Conservation (phyloP, 1,284 basidiomycete species). For the Pterulicium gracile region DNA sequence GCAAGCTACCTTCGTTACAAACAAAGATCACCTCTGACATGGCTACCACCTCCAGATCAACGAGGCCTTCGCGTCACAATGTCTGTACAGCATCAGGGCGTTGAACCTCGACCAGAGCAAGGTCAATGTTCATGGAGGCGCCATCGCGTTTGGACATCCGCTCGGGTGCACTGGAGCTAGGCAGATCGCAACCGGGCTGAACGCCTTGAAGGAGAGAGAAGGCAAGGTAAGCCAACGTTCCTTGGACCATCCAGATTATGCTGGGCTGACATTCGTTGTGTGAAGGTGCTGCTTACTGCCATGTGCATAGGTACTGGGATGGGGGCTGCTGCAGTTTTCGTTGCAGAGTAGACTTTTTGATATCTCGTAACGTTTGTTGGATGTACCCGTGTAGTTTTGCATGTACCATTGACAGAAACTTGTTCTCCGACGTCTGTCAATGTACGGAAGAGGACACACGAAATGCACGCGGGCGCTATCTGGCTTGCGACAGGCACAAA, state of each 20-base stretch:
- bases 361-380: too few species aligned
- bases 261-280: slow-evolving; percentile 1
- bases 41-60: slow-evolving; percentile 54
- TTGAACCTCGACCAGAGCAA: slow-evolving; percentile 61
- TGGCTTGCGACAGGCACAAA: too few species aligned
- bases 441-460: too few species aligned
- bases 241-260: slow-evolving; percentile 5
- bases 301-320: slow-evolving; percentile 79
- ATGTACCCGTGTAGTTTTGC: too few species aligned
- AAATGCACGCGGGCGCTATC: too few species aligned
- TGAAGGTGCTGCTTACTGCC: slow-evolving; percentile 64
- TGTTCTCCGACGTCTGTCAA: too few species aligned
- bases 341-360: slow-evolving; percentile 42
- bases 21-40: not conserved
- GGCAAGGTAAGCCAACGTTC: slow-evolving; percentile 51
- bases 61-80: slow-evolving; percentile 88
- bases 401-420: too few species aligned
- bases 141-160: slow-evolving; percentile 84
- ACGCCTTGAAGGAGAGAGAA: slow-evolving; percentile 68
- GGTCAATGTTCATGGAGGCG: slow-evolving; percentile 87
- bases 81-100: slow-evolving; percentile 70
- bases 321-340: slow-evolving; percentile 74
- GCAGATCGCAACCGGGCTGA: slow-evolving; percentile 81
- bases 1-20: not conserved
- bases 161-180: slow-evolving; percentile 83